Evolutionary conservation across 2,329 filamentous ascomycete genomes (phyloP).

Genomic region (Cadophora sp.): DNA sequence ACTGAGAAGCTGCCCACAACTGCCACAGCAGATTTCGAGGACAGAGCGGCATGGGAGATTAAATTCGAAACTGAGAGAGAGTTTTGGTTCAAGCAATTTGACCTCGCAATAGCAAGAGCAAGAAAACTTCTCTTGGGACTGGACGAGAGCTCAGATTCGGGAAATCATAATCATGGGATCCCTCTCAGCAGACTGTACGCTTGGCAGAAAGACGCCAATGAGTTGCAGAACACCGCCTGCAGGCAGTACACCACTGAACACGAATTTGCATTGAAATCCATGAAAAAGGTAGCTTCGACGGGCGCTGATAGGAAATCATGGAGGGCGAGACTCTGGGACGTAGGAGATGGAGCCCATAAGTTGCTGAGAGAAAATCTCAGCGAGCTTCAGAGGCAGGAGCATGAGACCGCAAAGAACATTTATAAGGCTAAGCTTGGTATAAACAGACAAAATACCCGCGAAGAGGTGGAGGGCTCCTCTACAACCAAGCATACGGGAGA

Average conservation of each 20-base stretch:
- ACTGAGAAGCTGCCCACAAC: neutral
- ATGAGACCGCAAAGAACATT: too few relatives aligned
- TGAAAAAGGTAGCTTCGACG: neutral
- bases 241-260: neutral
- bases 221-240: neutral
- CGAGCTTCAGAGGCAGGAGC: too few relatives aligned
- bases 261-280: neutral
- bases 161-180: neutral
- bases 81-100: neutral
- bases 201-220: neutral
- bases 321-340: neutral
- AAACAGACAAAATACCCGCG: too few relatives aligned
- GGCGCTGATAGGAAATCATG: neutral
- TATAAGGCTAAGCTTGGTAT: too few relatives aligned
- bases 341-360: neutral
- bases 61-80: neutral
- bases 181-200: neutral
- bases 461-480: too few relatives aligned
- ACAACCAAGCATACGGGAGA: too few relatives aligned
- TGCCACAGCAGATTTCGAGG: neutral
- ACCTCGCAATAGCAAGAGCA: neutral
- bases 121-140: neutral
- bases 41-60: neutral
- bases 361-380: neutral
- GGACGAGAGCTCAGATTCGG: neutral